Evolutionary conservation across 441 rosid genomes (phyloP).

Genomic region (Cnidoscolus chayamansa): DNA sequence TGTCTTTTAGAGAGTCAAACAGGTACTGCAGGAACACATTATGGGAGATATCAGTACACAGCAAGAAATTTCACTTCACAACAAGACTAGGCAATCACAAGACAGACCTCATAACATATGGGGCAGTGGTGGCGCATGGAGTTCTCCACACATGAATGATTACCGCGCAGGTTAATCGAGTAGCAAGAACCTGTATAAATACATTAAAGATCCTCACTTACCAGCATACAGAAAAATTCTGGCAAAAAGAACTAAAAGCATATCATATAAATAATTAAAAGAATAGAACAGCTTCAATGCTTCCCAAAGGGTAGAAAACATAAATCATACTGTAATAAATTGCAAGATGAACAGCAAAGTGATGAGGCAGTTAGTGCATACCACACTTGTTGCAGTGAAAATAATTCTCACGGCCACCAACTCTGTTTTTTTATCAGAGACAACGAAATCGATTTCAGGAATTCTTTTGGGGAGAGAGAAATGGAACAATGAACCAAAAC

Average conservation of each 20-base stretch:
- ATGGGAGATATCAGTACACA: constrained; percentile 10
- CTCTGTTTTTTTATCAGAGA: constrained; percentile 41
- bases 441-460: neutral
- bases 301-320: neutral
- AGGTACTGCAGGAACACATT: constrained; percentile 57
- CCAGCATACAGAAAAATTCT: neutral
- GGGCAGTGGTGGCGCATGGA: constrained; percentile 98
- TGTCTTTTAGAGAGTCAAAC: constrained; percentile 87
- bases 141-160: constrained; percentile 88
- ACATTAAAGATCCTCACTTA: neutral
- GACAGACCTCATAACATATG: constrained; percentile 79
- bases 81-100: constrained; percentile 5
- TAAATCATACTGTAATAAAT: neutral
- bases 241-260: neutral
- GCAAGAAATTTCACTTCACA: neutral
- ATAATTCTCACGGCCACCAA: constrained; percentile 79
- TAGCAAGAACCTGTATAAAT: constrained; percentile 72
- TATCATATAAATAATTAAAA: neutral
- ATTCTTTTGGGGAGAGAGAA: neutral
- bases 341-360: neutral
- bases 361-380: constrained; percentile 31
- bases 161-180: constrained; percentile 48
- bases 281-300: neutral
- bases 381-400: constrained; percentile 95
- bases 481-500: neutral